Percentiles rank a stretch among this genome's conserved stretches.
Evolutionary conservation across 345 rosid species (phyloP).

Genomic region (Aethionema arabicum): DNA sequence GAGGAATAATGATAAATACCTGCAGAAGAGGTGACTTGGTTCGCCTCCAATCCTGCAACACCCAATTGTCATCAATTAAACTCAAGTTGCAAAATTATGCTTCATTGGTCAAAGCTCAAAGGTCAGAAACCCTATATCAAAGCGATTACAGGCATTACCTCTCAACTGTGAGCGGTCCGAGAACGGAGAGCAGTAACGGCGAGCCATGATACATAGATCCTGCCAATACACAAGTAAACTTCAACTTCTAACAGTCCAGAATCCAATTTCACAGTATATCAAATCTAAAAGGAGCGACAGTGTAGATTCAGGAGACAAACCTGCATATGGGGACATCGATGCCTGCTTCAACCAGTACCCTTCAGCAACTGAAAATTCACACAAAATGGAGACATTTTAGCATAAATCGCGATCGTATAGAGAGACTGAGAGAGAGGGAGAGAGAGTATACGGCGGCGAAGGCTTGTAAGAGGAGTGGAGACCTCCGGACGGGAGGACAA

Average conservation of each 20-base stretch:
- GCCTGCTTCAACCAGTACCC: slow-evolving; percentile 97
- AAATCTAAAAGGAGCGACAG: slow-evolving; percentile 14
- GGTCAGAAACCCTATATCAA: neutral
- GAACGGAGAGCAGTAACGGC: slow-evolving; percentile 70
- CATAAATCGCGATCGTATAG: neutral
- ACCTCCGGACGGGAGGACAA: slow-evolving; percentile 89
- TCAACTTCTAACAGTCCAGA: neutral
- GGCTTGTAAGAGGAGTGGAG: slow-evolving; percentile 92
- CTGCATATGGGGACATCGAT: slow-evolving; percentile 89
- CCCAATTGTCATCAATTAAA: slow-evolving; percentile 8
- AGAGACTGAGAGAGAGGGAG: neutral
- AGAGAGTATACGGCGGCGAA: slow-evolving; percentile 74
- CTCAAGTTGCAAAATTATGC: neutral
- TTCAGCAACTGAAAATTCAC: slow-evolving; percentile 68
- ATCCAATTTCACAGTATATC: neutral
- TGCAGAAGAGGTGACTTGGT: slow-evolving; percentile 65
- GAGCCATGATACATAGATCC: slow-evolving; percentile 99
- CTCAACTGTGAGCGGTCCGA: slow-evolving; percentile 76
- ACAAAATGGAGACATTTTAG: slow-evolving; percentile 6
- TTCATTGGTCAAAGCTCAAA: neutral
- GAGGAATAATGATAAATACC: slow-evolving; percentile 39
- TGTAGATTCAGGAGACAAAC: slow-evolving; percentile 31
- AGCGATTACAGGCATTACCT: slow-evolving; percentile 42
- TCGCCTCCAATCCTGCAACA: slow-evolving; percentile 73
- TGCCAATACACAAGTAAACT: slow-evolving; percentile 27